Percentiles rank a stretch among this genome's conserved stretches.
These are phyloP conservation scores for Avicennia marina DNA, from an alignment of 257 asterid species.

Conservation along the genomic window DNA sequence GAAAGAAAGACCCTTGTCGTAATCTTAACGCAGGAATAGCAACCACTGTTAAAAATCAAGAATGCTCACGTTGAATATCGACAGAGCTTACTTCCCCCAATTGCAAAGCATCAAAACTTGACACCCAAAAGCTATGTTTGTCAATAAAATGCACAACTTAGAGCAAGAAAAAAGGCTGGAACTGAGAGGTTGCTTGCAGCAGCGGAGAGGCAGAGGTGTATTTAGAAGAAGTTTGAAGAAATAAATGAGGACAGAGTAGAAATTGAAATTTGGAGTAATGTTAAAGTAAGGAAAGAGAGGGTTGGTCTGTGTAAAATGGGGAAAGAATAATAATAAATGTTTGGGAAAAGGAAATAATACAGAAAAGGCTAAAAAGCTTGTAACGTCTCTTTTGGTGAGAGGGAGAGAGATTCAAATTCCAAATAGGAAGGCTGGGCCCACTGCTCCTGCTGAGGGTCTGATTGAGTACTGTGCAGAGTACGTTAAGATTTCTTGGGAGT, in stretches of 20 bases:
- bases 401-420: conserved; percentile 67
- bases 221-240: conserved; percentile 35
- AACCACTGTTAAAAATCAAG: conserved; percentile 21
- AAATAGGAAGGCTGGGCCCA: conserved; percentile 33
- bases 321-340: conserved; percentile 6
- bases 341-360: conserved; percentile 13
- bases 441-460: background rate
- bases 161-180: background rate
- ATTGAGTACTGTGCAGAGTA: conserved; percentile 11
- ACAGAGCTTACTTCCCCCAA: conserved; percentile 13
- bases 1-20: conserved; percentile 19
- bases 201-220: no score
- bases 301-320: conserved; percentile 9
- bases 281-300: conserved; percentile 22
- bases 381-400: conserved; percentile 67
- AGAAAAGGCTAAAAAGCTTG: conserved; percentile 39
- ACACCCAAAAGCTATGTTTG: conserved; percentile 1
- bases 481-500: background rate
- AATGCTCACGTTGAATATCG: conserved; percentile 36
- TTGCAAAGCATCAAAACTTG: conserved; percentile 24
- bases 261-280: conserved; percentile 28
- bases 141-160: conserved; percentile 2
- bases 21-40: conserved; percentile 13
- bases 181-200: conserved; percentile 17
- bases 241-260: conserved; percentile 44